Evolutionary conservation across 2,329 filamentous ascomycete species (phyloP).

Genomic region (Alternaria angustiovoidea): DNA sequence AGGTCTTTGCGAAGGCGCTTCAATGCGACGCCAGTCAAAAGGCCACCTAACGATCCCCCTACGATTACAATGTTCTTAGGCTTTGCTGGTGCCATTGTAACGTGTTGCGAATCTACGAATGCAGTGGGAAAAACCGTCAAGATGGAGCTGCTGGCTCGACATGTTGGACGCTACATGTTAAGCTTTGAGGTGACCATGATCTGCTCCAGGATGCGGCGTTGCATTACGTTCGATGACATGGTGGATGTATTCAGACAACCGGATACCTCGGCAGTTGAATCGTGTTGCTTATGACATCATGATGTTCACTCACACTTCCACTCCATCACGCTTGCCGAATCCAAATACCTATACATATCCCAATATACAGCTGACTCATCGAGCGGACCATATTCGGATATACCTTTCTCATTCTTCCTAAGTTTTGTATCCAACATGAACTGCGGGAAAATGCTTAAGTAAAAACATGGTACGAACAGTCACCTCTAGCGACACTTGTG

Average conservation of each 20-base stretch:
- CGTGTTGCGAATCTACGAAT: neutral
- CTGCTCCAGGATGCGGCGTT: constrained; percentile 9
- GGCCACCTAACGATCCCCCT: constrained; percentile 34
- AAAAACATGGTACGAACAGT: neutral
- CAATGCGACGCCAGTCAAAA: constrained; percentile 31
- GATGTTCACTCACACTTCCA: constrained; percentile 1
- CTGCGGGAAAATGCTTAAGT: neutral
- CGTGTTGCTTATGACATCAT: constrained; percentile 12
- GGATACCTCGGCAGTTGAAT: constrained; percentile 1
- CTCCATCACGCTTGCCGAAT: neutral
- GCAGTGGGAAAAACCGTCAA: neutral
- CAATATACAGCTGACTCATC: neutral
- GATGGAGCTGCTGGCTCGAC: neutral
- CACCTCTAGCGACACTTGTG: neutral
- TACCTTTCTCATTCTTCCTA: neutral
- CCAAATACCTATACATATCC: neutral
- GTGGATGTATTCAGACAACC: neutral
- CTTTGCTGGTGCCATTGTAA: constrained; percentile 20
- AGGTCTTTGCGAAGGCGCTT: constrained; percentile 33
- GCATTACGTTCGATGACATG: constrained; percentile 17
- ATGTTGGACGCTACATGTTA: neutral
- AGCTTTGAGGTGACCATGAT: neutral
- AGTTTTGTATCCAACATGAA: neutral
- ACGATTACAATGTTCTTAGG: constrained; percentile 34
- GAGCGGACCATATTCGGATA: neutral